Evolutionary conservation across 2,329 filamentous ascomycete genomes (phyloP).

Genomic region (Penicillium sp.): DNA sequence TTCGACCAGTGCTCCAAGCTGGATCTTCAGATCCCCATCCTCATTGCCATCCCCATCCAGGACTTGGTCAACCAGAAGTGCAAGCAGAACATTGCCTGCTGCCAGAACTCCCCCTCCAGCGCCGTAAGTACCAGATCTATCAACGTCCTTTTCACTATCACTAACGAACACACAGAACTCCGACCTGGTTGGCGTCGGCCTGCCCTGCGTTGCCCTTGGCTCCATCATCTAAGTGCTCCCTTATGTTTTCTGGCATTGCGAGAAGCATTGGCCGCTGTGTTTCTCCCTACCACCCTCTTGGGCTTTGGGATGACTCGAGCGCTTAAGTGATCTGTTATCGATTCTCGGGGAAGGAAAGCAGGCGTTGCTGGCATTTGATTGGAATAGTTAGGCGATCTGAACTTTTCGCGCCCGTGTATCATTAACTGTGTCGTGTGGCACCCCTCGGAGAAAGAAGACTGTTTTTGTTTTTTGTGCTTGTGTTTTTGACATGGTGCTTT

Average conservation of each 20-base stretch:
- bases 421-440: conserved; percentile 35
- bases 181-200: conserved; percentile 39
- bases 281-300: neutral
- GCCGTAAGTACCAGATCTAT: conserved; percentile 29
- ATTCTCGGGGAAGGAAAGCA: conserved; percentile 22
- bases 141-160: no score
- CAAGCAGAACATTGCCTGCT: conserved; percentile 48
- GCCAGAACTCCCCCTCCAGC: conserved; percentile 40
- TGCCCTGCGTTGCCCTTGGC: conserved; percentile 45
- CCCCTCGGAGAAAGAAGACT: conserved; percentile 37
- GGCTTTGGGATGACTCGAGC: neutral
- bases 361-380: conserved; percentile 14
- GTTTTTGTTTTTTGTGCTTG: conserved; percentile 22
- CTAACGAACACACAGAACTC: conserved; percentile 29
- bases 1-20: conserved; percentile 50
- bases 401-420: conserved; percentile 30
- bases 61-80: conserved; percentile 44
- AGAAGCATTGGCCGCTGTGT: conserved; percentile 14
- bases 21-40: conserved; percentile 30
- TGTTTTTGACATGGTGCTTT: conserved; percentile 15
- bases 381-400: conserved; percentile 25
- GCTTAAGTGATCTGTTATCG: conserved; percentile 18
- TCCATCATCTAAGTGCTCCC: conserved; percentile 40
- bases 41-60: conserved; percentile 33
- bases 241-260: conserved; percentile 16